Evolutionary conservation across 345 rosid genomes (phyloP), one percentile per base, ranked within the genome.

Genomic region (Salix dunnii): DNA sequence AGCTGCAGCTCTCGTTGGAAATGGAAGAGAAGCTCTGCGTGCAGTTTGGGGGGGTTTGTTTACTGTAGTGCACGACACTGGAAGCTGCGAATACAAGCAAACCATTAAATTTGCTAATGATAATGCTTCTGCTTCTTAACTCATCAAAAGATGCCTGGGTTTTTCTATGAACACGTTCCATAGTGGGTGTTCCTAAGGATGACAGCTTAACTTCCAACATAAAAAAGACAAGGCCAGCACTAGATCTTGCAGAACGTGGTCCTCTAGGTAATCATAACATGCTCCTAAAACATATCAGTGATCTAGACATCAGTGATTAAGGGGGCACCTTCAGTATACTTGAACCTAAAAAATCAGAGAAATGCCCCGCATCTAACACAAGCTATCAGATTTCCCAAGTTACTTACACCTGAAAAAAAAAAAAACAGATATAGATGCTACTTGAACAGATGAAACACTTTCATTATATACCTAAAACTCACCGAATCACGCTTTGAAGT

Each of bases 11-110:
- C 55, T 79, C 38, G 71, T 73, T 40, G 80, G 69, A 71, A 89
- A 78, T 38, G 98, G 98, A 70, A 94, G 92, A 78, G 97, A 92
- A 48, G 70, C 88, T 79, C 97, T 89, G 71, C 96, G 88, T 7
- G 88, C 51, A 31, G 84, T 0, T 7, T 75, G 82, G 40, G 87
- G 72, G 55, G 81, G 71, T 74, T 79, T 88, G 75, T 80, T 81
- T 21, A 81, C 78, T 18, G 87, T 84, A 71, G 82, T 68, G 28
- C 78, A 82, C 4, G 88, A 79, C 68, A 68, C 80, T 25, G 84
- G 88, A 74, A 85, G 73, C 93, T 91, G 93, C 74, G 82, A 73
- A 72, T 36, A 62, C 17, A 38, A 77, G 51, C 62, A 66, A 58
- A 30, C 11, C n/a, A 12, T n/a, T 51, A 30, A 51, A 23, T 17